Percentiles rank a stretch among this genome's conserved stretches.
These are phyloP conservation scores for Aphanoascus verrucosus DNA, from an alignment of 2,329 filamentous ascomycete genomes.

Conservation along the genomic window DNA sequence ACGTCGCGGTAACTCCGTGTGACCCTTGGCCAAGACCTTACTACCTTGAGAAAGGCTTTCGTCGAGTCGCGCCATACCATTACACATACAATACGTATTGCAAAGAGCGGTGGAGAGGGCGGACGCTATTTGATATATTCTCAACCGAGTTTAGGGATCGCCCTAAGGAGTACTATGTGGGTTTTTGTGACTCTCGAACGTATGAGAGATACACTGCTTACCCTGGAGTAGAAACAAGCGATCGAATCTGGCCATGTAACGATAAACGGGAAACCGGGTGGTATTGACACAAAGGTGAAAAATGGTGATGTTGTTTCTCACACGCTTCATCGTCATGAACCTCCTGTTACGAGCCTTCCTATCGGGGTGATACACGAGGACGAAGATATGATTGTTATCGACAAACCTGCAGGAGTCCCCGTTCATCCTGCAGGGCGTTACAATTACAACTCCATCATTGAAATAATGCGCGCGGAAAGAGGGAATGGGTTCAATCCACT, in stretches of 20 bases:
- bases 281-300: slow-evolving; percentile 58
- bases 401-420: slow-evolving; percentile 89
- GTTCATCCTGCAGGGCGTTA: slow-evolving; percentile 94
- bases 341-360: slow-evolving; percentile 71
- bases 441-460: slow-evolving; percentile 86
- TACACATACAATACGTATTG: slow-evolving; percentile 92
- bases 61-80: slow-evolving; percentile 75
- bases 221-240: slow-evolving; percentile 48
- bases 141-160: slow-evolving; percentile 84
- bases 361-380: slow-evolving; percentile 84
- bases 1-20: slow-evolving; percentile 26
- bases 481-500: slow-evolving; percentile 49
- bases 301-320: slow-evolving; percentile 91
- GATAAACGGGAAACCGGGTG: slow-evolving; percentile 65
- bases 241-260: slow-evolving; percentile 70
- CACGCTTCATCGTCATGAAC: slow-evolving; percentile 89
- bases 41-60: slow-evolving; percentile 69
- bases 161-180: slow-evolving; percentile 72
- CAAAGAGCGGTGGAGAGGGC: slow-evolving; percentile 84
- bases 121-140: slow-evolving; percentile 76
- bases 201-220: not conserved
- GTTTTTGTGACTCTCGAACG: slow-evolving; percentile 18
- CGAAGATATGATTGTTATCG: slow-evolving; percentile 86
- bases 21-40: slow-evolving; percentile 59
- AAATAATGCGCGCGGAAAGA: slow-evolving; percentile 77